A percentile compares a stretch with the other conserved stretches of the same genome.
Conservation (phyloP, 2,329 filamentous ascomycete genomes). For the Trichoderma sp. region DNA sequence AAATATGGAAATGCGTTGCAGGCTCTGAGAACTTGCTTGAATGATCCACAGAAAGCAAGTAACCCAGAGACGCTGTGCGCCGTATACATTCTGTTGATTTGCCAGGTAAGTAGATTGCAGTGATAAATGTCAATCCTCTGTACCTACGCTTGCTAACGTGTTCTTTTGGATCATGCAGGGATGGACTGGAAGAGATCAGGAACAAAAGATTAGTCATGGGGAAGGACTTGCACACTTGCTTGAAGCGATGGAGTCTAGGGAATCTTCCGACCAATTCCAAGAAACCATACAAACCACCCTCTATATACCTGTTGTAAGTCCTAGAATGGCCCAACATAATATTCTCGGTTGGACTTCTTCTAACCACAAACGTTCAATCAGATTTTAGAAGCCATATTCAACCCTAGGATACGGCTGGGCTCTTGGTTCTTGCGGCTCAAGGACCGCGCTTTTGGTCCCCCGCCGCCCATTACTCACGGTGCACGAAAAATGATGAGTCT, state of each 20-base stretch:
- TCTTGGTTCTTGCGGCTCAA: constrained; percentile 32
- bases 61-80: constrained; percentile 44
- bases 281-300: constrained; percentile 39
- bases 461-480: not conserved
- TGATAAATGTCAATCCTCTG: not conserved
- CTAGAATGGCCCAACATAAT: not conserved
- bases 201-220: constrained; percentile 38
- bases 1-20: constrained; percentile 42
- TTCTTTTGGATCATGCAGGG: constrained; percentile 31
- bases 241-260: constrained; percentile 29
- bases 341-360: not conserved
- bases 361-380: constrained; percentile 23
- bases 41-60: constrained; percentile 36
- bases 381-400: constrained; percentile 42
- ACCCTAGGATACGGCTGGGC: constrained; percentile 35
- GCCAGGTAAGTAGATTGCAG: constrained; percentile 38
- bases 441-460: constrained; percentile 2
- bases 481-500: constrained; percentile 24
- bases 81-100: constrained; percentile 45
- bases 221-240: constrained; percentile 42
- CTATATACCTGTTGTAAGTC: constrained; percentile 40
- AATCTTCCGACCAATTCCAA: constrained; percentile 38
- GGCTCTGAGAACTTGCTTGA: constrained; percentile 36
- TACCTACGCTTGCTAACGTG: not conserved
- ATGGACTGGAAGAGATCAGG: constrained; percentile 39